Evolutionary conservation across 768 basidiomycete genomes (phyloP), one percentile per base, ranked within the genome.

Genomic region (Tulasnella sp.): DNA sequence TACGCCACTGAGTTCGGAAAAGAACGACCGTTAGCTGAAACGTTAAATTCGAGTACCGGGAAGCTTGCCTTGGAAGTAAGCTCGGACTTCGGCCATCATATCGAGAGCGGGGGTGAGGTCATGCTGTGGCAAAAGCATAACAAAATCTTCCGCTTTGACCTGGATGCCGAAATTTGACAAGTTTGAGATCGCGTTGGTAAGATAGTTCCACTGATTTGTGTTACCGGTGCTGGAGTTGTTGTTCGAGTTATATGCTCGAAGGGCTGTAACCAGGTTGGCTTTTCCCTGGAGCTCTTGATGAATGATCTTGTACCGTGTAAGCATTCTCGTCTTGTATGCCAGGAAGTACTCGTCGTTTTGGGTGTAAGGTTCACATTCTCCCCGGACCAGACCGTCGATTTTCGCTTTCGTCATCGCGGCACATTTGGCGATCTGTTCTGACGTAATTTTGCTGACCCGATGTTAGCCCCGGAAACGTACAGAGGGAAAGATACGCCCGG

Each of bases 1-100:
- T 90, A 91, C 0, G 90, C 89, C 1, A 92, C 91, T 93, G 41
- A 50, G 5, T 24, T n/a, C 54, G 54, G n/a, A 22, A 24, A 1
- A n/a, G 8, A 2, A n/a, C 37, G 20, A 20, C 31, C 74, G 72
- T 44, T 20, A 24, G 48, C 20, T 8, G 42, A 28, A 40, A 50
- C 28, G 46, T 46, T 40, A 3, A 6, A 48, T 16, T 14, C 4
- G n/a, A 22, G n/a, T 24, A 48, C 12, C 11, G 28, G 4, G 22
- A 50, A 28, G 24, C 80, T 37, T 11, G 64, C 81, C 81, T 81
- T 81, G 81, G 64, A 81, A 81, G 73, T 81, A 81, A n/a, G 81
- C 81, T 60, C 81, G 79, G 37, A 81, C 80, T 34, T 81, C 81
- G 3, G 81, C 79, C 81, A 81, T 81, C 28, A 81, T 81, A 14